Conservation (phyloP, 306 rosid species). For the Quercus engelmannii region DNA sequence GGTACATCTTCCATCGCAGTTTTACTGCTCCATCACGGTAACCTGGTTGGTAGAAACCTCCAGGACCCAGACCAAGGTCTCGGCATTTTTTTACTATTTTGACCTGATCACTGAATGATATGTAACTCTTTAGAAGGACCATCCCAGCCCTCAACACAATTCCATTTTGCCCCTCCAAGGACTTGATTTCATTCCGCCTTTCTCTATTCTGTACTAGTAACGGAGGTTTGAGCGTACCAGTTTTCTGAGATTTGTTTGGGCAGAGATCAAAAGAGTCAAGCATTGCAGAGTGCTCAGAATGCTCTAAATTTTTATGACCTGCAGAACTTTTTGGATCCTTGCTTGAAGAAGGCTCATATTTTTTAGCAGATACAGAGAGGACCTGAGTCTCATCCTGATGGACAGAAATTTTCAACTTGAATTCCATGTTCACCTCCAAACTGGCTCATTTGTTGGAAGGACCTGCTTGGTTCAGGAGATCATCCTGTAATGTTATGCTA, state of each 20-base stretch:
- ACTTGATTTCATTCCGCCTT: slow-evolving; percentile 34
- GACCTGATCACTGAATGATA: slow-evolving; percentile 48
- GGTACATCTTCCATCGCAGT: slow-evolving; percentile 71
- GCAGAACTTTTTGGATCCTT: not conserved
- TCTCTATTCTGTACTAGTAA: slow-evolving; percentile 41
- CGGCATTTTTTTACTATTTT: slow-evolving; percentile 50
- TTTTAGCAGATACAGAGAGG: not conserved
- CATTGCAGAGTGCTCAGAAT: not conserved
- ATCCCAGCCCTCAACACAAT: slow-evolving; percentile 45
- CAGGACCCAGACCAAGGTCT: slow-evolving; percentile 48
- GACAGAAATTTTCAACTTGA: not conserved
- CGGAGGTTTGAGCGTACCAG: slow-evolving; percentile 28
- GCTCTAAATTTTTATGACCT: not conserved
- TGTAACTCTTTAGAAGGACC: slow-evolving; percentile 47
- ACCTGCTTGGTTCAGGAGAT: not conserved
- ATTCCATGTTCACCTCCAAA: too few species aligned
- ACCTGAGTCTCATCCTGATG: not conserved
- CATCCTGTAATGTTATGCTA: not conserved
- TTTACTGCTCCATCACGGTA: slow-evolving; percentile 51
- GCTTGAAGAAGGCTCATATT: not conserved
- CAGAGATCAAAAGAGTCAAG: slow-evolving; percentile 49
- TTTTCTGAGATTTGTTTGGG: slow-evolving; percentile 8
- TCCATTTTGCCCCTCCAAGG: slow-evolving; percentile 7
- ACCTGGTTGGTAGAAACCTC: slow-evolving; percentile 89
- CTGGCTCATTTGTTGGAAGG: too few species aligned